Base-by-base conservation (phyloP, 2,329 filamentous ascomycete genomes). In the Monosporascus sp. region DNA sequence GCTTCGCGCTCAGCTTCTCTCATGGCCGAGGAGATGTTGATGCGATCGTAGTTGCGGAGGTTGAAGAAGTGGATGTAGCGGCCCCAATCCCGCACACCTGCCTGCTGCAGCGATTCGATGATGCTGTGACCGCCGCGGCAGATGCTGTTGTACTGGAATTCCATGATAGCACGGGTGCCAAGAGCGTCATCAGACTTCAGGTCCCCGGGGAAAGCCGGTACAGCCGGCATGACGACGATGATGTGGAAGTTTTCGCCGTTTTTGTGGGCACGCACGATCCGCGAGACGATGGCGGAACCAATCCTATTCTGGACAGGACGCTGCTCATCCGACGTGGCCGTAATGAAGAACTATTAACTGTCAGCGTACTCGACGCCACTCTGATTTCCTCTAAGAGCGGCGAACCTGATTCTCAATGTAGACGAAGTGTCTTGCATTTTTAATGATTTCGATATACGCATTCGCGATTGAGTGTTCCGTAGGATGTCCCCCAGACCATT, bases 11-110 rank as follows among this genome's bases (percentile, higher is more conserved):
- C 85, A 1, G 78, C 83, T 5, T 77, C 72, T 19, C 73, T 68
- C 81, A 90, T 84, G 7, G 82, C 77, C 1, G 72, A 72, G 17
- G 84, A 85, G 20, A 77, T 81, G 70, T 93, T 92, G 76, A 95
- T 88, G 45, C 90, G 85, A 67, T 94, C 90, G 67, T 90, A 94
- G 70, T 84, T 93, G 53, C 90, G 80, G 35, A 95, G 78, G 68
- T 95, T 94, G 74, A 91, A 94, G 73, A 94, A 94, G 49, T 84
- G 79, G 60, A 95, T 89, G 71, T 92, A 94, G 44, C 84, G 74
- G 63, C 79, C 75, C 1, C 88, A 87, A 63, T 93, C 76, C 2
- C 73, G 78, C 49, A 91, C 78, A 8, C 89, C 88, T 35, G 80
- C 78, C 52, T 79, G 75, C 19, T 77, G 75, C 50, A 92, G 79